Percentiles rank a stretch among this genome's conserved stretches.
Conservation (phyloP, 1,284 basidiomycete species). For the Caloboletus firmus region DNA sequence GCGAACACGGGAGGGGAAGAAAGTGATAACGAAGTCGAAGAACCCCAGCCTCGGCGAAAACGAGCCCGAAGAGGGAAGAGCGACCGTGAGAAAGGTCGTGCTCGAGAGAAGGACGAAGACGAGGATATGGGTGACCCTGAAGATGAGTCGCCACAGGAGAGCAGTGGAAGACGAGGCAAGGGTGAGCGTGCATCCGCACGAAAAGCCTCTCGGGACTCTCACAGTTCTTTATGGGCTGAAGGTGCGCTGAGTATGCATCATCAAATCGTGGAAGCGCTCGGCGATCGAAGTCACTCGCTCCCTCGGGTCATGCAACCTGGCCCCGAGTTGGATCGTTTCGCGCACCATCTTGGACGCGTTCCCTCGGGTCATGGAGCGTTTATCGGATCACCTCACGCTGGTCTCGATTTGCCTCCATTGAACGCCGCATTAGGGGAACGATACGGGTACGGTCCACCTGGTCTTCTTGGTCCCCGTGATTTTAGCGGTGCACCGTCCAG, state of each 20-base stretch:
- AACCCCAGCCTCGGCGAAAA: conserved; percentile 54
- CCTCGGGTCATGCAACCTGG: conserved; percentile 34
- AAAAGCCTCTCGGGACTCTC: conserved; percentile 39
- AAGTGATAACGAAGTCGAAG: conserved; percentile 54
- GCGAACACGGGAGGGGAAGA: conserved; percentile 50
- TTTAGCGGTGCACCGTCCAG: conserved; percentile 41
- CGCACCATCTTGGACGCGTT: conserved; percentile 37
- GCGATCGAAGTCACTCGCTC: conserved; percentile 36
- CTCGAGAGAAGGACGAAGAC: conserved; percentile 49
- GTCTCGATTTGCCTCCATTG: conserved; percentile 60
- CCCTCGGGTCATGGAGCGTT: conserved; percentile 36
- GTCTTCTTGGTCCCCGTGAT: conserved; percentile 35
- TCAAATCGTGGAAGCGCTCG: conserved; percentile 36
- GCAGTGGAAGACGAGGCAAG: conserved; percentile 33
- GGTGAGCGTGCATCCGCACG: conserved; percentile 38
- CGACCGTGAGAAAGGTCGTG: conserved; percentile 38
- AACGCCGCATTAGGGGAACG: conserved; percentile 44
- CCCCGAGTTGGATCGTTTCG: conserved; percentile 34
- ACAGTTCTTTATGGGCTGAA: conserved; percentile 38
- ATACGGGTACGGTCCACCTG: conserved; percentile 36
- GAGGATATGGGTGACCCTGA: conserved; percentile 49
- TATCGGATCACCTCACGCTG: conserved; percentile 41
- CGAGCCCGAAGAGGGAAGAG: conserved; percentile 46
- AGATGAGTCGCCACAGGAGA: conserved; percentile 33
- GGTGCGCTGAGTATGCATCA: conserved; percentile 37